phyloP scores from a whole-genome alignment of 768 basidiomycete species.

The Steccherinum ochraceum region DNA sequence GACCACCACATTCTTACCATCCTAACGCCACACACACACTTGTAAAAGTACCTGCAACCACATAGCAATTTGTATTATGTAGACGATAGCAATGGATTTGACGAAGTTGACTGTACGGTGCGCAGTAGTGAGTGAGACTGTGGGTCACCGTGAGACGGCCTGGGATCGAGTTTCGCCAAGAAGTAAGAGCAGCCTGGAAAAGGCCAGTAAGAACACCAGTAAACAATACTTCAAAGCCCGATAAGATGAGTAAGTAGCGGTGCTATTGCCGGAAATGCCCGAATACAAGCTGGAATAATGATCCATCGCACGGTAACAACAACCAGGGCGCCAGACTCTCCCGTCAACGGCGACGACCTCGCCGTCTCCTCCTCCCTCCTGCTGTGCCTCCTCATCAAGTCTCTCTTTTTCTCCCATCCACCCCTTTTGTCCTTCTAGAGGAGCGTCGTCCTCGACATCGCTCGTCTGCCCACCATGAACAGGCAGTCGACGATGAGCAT shows the following conservation, averaged over 20 bases:
- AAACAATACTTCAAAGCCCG: neutral
- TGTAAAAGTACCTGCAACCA: neutral
- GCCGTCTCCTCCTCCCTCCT: too few species aligned
- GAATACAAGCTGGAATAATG: too few species aligned
- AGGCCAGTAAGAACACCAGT: neutral
- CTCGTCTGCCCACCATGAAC: slow-evolving; percentile 25
- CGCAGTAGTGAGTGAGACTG: too few species aligned
- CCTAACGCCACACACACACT: neutral
- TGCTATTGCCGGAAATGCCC: too few species aligned
- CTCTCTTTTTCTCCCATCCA: neutral
- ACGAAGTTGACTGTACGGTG: too few species aligned
- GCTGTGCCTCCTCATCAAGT: neutral
- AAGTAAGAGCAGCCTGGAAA: neutral
- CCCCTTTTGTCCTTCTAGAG: neutral
- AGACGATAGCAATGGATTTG: neutral
- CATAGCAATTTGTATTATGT: neutral
- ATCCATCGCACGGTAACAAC: too few species aligned
- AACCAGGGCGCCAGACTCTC: too few species aligned
- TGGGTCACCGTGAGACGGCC: too few species aligned
- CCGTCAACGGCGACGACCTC: neutral
- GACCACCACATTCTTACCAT: neutral
- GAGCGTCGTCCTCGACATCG: slow-evolving; percentile 1
- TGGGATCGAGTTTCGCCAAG: neutral
- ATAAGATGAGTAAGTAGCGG: neutral
- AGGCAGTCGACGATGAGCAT: slow-evolving; percentile 42